Conservation (phyloP, 208 protist genomes). For the Trypanosoma grayi region DNA sequence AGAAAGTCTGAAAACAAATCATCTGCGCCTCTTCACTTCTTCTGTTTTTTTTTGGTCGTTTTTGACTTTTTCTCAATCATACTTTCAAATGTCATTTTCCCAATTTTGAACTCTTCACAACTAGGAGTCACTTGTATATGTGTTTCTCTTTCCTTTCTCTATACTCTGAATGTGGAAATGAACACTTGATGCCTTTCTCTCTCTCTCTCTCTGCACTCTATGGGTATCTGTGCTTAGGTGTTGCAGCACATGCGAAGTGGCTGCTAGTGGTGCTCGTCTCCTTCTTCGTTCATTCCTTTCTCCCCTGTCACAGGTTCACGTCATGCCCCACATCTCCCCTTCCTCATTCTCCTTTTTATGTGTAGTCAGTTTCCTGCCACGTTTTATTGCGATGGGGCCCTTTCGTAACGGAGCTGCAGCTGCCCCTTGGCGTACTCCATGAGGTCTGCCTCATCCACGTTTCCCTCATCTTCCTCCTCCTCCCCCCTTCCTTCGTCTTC, state of each 20-base stretch:
- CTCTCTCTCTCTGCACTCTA: no score
- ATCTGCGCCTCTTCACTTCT: no score
- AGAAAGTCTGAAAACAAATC: background rate
- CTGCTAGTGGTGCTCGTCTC: background rate
- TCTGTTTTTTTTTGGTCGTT: no score
- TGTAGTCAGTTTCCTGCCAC: background rate
- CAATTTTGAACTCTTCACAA: background rate
- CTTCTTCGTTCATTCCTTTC: background rate
- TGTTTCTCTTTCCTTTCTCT: no score
- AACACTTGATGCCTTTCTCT: no score
- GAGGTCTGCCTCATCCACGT: slow-evolving; percentile 3
- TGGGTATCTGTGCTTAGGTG: slow-evolving; percentile 6
- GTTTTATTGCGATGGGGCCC: slow-evolving; percentile 26
- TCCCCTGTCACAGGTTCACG: background rate
- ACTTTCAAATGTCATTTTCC: background rate
- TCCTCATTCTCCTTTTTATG: background rate
- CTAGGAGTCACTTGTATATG: background rate
- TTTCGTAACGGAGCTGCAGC: slow-evolving; percentile 37
- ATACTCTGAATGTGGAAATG: no score
- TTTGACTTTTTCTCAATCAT: background rate
- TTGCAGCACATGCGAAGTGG: background rate
- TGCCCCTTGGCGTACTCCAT: slow-evolving; percentile 61
- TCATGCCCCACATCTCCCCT: no score
- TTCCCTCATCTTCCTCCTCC: slow-evolving; percentile 2
- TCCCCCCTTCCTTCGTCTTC: slow-evolving; percentile 1